Evolutionary conservation across 352 stramenopile species (phyloP).

Genomic region (Phytophthora sp.): DNA sequence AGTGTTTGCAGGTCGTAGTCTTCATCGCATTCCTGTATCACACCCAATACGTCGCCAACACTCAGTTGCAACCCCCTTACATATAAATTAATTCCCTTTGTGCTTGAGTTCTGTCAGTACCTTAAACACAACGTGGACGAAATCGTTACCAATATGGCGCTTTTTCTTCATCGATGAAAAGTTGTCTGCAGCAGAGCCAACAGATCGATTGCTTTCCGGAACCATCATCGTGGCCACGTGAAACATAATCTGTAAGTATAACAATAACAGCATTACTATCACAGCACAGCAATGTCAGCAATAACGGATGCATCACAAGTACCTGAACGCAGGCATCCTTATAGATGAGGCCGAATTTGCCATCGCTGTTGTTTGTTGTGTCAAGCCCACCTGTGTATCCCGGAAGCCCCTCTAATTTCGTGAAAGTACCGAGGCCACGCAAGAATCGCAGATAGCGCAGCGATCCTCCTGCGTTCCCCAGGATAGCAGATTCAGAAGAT

Average conservation of each 20-base stretch:
- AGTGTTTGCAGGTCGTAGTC: conserved; percentile 80
- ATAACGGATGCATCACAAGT: no score
- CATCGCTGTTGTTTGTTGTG: conserved; percentile 67
- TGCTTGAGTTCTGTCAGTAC: conserved; percentile 23
- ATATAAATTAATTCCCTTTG: not conserved
- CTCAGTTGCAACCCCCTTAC: not conserved
- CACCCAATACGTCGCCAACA: not conserved
- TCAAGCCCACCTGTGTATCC: conserved; percentile 85
- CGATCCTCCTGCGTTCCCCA: conserved; percentile 73
- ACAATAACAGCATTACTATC: not conserved
- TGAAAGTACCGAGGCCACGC: conserved; percentile 68
- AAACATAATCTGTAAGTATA: conserved; percentile 78
- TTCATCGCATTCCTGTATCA: conserved; percentile 69
- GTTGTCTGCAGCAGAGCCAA: conserved; percentile 5
- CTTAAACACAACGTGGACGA: conserved; percentile 89
- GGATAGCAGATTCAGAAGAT: conserved; percentile 68
- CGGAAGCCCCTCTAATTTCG: conserved; percentile 64
- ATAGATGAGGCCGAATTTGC: conserved; percentile 78
- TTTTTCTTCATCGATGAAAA: conserved; percentile 80
- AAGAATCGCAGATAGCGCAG: conserved; percentile 81
- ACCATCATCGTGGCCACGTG: conserved; percentile 89
- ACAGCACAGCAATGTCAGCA: not conserved
- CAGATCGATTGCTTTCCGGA: conserved; percentile 11
- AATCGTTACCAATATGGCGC: conserved; percentile 90
- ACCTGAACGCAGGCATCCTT: conserved; percentile 75